Percentiles rank a stretch among this genome's conserved stretches.
Conservation (phyloP, 306 rosid species). For the Cucurbita ficifolia region DNA sequence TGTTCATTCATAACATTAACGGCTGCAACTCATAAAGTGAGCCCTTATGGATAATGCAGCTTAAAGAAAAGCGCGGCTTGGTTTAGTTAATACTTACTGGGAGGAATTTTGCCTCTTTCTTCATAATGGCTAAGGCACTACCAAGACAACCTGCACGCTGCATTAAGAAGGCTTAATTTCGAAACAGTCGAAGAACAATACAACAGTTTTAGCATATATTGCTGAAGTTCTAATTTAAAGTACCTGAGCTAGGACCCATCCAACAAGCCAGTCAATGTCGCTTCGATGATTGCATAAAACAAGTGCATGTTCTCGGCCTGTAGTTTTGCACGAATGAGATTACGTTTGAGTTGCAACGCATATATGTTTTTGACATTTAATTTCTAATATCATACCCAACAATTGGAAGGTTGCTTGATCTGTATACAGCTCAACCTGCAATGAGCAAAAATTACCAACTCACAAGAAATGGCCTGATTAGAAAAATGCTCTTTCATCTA, state of each 20-base stretch:
- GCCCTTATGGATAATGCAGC: not conserved
- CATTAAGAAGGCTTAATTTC: conserved; percentile 6
- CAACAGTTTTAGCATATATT: not conserved
- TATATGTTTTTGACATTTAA: not conserved
- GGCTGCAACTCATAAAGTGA: not conserved
- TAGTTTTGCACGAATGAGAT: conserved; percentile 5
- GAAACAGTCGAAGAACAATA: not conserved
- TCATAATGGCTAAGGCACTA: conserved; percentile 64
- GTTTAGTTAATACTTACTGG: conserved; percentile 38
- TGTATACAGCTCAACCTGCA: conserved; percentile 56
- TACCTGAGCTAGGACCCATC: conserved; percentile 91
- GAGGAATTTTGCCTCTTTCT: conserved; percentile 54
- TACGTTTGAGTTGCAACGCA: not conserved
- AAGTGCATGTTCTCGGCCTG: conserved; percentile 81
- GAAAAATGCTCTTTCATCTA: not conserved
- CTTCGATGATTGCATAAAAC: conserved; percentile 75
- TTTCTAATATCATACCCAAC: conserved; percentile 38
- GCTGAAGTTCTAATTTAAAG: conserved; percentile 3
- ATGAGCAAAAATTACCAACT: not conserved
- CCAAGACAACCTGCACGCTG: conserved; percentile 89
- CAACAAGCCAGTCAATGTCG: conserved; percentile 95
- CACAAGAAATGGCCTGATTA: not conserved
- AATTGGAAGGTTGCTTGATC: conserved; percentile 50
- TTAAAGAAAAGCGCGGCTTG: not conserved
- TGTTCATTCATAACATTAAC: not conserved